Evolutionary conservation across 2,329 filamentous ascomycete genomes (phyloP), one percentile per base, ranked within the genome.

Genomic region (Juglanconis sp.): DNA sequence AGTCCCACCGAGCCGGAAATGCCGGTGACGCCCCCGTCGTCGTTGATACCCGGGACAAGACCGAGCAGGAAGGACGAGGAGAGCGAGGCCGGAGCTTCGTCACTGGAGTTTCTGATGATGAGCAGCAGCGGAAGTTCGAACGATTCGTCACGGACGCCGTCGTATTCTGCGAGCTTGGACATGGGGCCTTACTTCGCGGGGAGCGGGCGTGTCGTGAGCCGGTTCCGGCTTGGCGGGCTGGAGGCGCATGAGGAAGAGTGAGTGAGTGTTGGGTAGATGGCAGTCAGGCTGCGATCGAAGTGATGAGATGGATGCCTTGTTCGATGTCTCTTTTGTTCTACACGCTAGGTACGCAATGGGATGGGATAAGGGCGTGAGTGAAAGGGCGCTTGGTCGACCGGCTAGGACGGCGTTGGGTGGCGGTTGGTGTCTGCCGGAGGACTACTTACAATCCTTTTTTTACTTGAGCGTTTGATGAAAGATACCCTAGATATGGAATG

Each of bases 161-260:
- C 7, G 15, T 53, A 15, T 13, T 11, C 15, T 9, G 24, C 53
- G 13, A 42, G 38, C 9, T 61, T 53, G 48, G 62, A 64, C 9
- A 40, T 59, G 38, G 56, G 53, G 10, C 48, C 56, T 1, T 59
- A 60, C 31, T 62, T 62, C 30, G 48, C 36, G 3, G 52, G 49
- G 6, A 17, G 47, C 15, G 55, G 55, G 9, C 52, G 57, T 50
- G 51, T 63, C 3, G 55, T 56, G 11, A 62, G 44, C n/a, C 46
- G 62, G 15, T 62, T 62, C 15, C 54, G 55, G 44, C 32, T 62
- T 3, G 60, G 62, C 17, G 54, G 60, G 31, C 40, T 64, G 50
- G 62, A 64, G 50, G 60, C 62, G 31, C 62, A 64, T 15, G 36
- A 62, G 50, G 62, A 64, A 40, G 62, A 64, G 54, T 64, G 30